Conservation (phyloP, 2,329 filamentous ascomycete genomes). For the Magnaporthiopsis rhizophila region DNA sequence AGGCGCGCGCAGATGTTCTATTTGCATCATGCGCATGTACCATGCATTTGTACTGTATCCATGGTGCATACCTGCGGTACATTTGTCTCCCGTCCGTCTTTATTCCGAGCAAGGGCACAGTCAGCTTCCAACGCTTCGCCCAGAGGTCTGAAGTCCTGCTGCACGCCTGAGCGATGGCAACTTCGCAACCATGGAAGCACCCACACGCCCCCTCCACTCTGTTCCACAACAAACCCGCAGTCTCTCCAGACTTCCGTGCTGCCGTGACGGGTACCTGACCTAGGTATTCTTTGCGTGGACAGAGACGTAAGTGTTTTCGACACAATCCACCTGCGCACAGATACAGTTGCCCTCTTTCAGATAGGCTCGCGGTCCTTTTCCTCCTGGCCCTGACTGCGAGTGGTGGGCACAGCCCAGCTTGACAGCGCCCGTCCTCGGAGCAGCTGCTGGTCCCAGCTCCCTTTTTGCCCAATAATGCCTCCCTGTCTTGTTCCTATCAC, state of each 20-base stretch:
- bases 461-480: background rate
- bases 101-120: background rate
- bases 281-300: background rate
- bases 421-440: background rate
- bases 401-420: background rate
- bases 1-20: constrained; percentile 10
- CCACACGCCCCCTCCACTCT: no score
- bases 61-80: background rate
- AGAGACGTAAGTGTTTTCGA: background rate
- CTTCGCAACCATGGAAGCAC: background rate
- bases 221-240: no score
- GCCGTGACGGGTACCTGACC: background rate
- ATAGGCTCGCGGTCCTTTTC: background rate
- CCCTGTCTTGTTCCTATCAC: constrained; percentile 4
- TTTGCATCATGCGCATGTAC: constrained; percentile 15
- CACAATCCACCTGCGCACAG: background rate
- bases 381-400: background rate
- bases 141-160: background rate
- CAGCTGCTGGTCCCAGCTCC: background rate
- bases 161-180: background rate
- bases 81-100: background rate
- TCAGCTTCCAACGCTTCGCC: constrained; percentile 1
- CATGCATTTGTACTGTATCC: constrained; percentile 9
- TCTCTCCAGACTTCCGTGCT: background rate
- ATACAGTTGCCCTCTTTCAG: background rate